Evolutionary conservation across 495 filamentous ascomycete genomes (phyloP).

Genomic region (Penicillium paxilli): DNA sequence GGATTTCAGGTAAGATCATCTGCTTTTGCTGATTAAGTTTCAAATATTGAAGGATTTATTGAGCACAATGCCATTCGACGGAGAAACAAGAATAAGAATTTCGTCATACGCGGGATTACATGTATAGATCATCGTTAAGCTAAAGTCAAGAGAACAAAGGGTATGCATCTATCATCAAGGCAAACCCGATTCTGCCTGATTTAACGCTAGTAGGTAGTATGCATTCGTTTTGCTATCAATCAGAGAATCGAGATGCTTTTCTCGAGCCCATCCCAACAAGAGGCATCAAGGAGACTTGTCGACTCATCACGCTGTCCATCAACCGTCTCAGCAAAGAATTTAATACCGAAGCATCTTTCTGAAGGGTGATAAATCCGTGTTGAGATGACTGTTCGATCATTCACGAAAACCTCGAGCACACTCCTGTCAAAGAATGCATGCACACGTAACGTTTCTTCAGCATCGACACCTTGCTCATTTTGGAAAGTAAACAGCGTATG

Average conservation of each 20-base stretch:
- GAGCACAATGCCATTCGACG: too few relatives aligned
- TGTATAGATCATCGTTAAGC: too few relatives aligned
- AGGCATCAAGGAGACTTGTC: slow-evolving; percentile 22
- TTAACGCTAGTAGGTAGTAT: not conserved
- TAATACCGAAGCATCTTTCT: slow-evolving; percentile 14
- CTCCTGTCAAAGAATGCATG: slow-evolving; percentile 38
- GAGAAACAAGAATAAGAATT: too few relatives aligned
- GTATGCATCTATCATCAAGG: too few relatives aligned
- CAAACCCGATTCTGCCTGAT: too few relatives aligned
- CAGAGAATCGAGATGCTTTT: not conserved
- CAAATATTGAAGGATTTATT: too few relatives aligned
- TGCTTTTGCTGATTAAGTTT: too few relatives aligned
- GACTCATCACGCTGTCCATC: not conserved
- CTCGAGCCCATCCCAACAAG: slow-evolving; percentile 35
- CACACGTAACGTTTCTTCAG: slow-evolving; percentile 34
- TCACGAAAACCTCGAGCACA: slow-evolving; percentile 43
- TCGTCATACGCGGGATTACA: too few relatives aligned
- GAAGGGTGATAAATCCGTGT: slow-evolving; percentile 33
- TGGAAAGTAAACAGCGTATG: slow-evolving; percentile 37
- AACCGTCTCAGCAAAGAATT: slow-evolving; percentile 30
- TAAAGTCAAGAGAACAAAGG: too few relatives aligned
- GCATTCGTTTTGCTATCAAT: not conserved
- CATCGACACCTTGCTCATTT: slow-evolving; percentile 15
- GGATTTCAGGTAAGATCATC: too few relatives aligned
- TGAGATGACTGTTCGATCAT: slow-evolving; percentile 37